phyloP scores from a whole-genome alignment of 768 basidiomycete genomes.

The Cystobasidium tubakii region DNA sequence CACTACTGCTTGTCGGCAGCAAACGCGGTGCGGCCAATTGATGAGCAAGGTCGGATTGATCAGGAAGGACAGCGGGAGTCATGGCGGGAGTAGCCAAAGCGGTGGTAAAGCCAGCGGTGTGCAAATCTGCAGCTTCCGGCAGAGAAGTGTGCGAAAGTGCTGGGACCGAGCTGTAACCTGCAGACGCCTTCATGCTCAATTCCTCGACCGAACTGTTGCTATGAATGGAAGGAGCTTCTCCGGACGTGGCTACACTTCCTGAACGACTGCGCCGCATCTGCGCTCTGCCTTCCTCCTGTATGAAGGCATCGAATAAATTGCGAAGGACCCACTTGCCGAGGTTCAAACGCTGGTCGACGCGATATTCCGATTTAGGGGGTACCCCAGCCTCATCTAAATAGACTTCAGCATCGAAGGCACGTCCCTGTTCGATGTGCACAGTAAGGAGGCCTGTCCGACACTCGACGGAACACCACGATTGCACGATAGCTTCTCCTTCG shows the following conservation, averaged over 20 bases:
- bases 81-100: conserved; percentile 64
- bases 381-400: conserved; percentile 12
- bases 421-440: conserved; percentile 70
- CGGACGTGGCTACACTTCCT: background rate
- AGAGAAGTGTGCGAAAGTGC: background rate
- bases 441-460: conserved; percentile 82
- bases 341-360: conserved; percentile 68
- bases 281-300: conserved; percentile 41
- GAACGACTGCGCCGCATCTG: conserved; percentile 19
- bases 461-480: conserved; percentile 81
- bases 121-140: background rate
- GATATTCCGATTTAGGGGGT: conserved; percentile 12
- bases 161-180: background rate
- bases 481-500: conserved; percentile 81
- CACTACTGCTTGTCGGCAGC: background rate
- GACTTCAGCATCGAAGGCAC: conserved; percentile 80
- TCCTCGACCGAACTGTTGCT: background rate
- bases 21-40: conserved; percentile 15
- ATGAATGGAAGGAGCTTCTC: background rate
- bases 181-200: background rate
- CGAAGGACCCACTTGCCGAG: conserved; percentile 47
- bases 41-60: conserved; percentile 51
- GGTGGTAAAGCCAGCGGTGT: conserved; percentile 47
- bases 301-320: conserved; percentile 45
- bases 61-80: conserved; percentile 61